These are phyloP conservation scores for Thamnidium elegans DNA, from an alignment of 192 early-diverging fungal species.

Conservation along the genomic window DNA sequence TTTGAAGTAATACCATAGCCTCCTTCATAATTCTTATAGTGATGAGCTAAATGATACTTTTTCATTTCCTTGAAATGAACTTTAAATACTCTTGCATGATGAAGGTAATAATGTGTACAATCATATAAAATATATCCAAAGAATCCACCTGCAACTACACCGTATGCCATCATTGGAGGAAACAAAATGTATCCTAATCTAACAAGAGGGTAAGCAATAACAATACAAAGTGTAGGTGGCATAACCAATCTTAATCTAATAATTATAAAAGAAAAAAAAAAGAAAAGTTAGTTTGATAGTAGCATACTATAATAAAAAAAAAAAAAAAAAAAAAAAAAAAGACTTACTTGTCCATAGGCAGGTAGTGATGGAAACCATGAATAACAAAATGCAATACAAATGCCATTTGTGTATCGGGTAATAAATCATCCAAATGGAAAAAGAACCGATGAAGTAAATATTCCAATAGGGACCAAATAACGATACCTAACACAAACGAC, in stretches of 20 bases:
- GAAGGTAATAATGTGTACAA: constrained; percentile 90
- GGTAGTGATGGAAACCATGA: constrained; percentile 95
- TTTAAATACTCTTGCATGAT: constrained; percentile 78
- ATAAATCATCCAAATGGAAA: constrained; percentile 86
- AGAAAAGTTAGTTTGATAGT: neutral
- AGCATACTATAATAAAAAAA: constrained; percentile 4
- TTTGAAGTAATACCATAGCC: constrained; percentile 91
- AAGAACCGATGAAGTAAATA: constrained; percentile 91
- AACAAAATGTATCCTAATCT: constrained; percentile 54
- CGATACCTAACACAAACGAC: constrained; percentile 64
- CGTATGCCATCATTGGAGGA: constrained; percentile 62
- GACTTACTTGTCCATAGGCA: constrained; percentile 89
- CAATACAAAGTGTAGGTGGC: constrained; percentile 81
- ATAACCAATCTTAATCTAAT: constrained; percentile 88
- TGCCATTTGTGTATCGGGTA: constrained; percentile 80
- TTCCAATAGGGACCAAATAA: constrained; percentile 85
- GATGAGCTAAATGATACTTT: constrained; percentile 92
- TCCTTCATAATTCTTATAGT: constrained; percentile 86
- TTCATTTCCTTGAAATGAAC: constrained; percentile 84
- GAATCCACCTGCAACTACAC: constrained; percentile 68
- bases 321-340: neutral
- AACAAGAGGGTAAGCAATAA: constrained; percentile 65
- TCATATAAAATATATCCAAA: constrained; percentile 92
- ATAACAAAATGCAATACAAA: constrained; percentile 82
- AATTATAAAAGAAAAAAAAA: neutral